Evolutionary conservation across 2,329 filamentous ascomycete species (phyloP).

Genomic region (Colletotrichum spinosum): DNA sequence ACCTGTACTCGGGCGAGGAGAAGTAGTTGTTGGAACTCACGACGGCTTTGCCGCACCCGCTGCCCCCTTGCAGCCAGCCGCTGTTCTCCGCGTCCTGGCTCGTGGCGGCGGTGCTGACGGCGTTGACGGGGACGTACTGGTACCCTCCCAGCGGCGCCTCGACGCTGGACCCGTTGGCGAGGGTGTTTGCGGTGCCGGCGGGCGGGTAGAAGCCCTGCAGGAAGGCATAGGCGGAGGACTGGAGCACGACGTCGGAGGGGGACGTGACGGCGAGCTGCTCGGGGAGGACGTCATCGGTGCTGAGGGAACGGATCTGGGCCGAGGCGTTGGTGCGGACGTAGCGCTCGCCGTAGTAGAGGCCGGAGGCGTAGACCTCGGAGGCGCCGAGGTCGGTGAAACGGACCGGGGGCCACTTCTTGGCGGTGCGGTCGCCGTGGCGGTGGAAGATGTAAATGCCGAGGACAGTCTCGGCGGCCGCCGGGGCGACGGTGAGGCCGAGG

Average conservation of each 20-base stretch:
- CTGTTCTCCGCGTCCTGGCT: constrained; percentile 66
- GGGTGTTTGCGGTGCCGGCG: constrained; percentile 68
- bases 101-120: constrained; percentile 66
- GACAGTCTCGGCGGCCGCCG: constrained; percentile 71
- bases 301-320: constrained; percentile 74
- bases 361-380: constrained; percentile 77
- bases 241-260: constrained; percentile 81
- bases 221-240: constrained; percentile 83
- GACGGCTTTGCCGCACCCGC: constrained; percentile 66
- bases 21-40: constrained; percentile 68
- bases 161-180: constrained; percentile 77
- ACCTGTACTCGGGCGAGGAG: constrained; percentile 57
- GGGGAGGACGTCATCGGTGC: constrained; percentile 72
- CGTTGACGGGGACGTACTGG: constrained; percentile 83
- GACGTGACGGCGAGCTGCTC: constrained; percentile 79
- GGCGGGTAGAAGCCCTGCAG: constrained; percentile 90
- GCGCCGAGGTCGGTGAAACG: constrained; percentile 85
- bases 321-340: constrained; percentile 75
- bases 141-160: constrained; percentile 81
- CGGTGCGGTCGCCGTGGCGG: constrained; percentile 88
- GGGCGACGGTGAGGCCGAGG: constrained; percentile 47
- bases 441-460: constrained; percentile 89
- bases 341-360: constrained; percentile 78
- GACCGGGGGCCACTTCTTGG: constrained; percentile 79
- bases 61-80: constrained; percentile 69